A percentile compares a stretch with the other conserved stretches of the same genome.
These are phyloP conservation scores for Agapanthus africanus DNA, from an alignment of 106 monocot genomes.

Conservation along the genomic window DNA sequence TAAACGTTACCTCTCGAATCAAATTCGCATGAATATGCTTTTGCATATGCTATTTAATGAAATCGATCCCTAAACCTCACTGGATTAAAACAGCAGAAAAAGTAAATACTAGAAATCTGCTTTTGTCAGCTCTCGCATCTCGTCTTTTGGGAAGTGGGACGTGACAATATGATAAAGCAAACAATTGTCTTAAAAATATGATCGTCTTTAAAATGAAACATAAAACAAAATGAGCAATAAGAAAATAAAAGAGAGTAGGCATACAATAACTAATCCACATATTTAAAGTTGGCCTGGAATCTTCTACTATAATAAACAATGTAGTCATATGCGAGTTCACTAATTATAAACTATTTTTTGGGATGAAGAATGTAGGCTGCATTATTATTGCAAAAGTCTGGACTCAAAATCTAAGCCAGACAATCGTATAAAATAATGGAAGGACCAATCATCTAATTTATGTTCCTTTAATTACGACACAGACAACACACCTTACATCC, in stretches of 20 bases:
- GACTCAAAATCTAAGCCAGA: not conserved
- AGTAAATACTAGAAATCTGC: not conserved
- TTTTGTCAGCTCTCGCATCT: too few relatives aligned
- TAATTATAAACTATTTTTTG: not conserved
- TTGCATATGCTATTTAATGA: not conserved
- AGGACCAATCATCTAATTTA: not conserved
- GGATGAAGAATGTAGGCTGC: not conserved
- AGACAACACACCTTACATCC: conserved; percentile 64
- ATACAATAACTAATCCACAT: too few relatives aligned
- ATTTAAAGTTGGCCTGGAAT: not conserved
- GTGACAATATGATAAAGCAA: not conserved
- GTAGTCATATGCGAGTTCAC: not conserved
- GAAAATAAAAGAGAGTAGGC: not conserved
- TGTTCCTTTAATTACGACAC: not conserved
- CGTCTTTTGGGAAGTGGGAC: too few relatives aligned
- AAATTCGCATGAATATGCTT: not conserved
- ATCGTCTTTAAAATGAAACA: not conserved
- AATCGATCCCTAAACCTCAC: not conserved
- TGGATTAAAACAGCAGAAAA: not conserved
- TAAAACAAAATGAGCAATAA: conserved; percentile 3
- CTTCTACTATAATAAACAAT: not conserved
- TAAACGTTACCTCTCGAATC: not conserved
- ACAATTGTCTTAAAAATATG: not conserved
- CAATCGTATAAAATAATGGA: not conserved
- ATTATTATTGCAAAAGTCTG: not conserved